Percentiles rank a stretch among this genome's conserved stretches.
phyloP scores from a whole-genome alignment of 441 rosid species.

The Cnidoscolus chayamansa region DNA sequence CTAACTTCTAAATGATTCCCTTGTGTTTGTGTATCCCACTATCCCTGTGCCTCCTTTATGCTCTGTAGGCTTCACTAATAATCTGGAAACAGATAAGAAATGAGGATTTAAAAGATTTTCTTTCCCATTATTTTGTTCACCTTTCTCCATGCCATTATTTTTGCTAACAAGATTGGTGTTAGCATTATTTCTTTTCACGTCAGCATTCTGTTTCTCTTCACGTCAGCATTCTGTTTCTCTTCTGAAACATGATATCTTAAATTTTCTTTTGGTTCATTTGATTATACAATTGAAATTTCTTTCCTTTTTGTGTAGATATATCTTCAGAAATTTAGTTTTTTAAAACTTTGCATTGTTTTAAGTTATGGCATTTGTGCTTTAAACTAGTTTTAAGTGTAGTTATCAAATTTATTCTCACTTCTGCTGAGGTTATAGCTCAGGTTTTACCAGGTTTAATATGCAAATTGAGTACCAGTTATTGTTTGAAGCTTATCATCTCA shows the following conservation, averaged over 20 bases:
- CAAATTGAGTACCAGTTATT: neutral
- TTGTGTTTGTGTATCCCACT: neutral
- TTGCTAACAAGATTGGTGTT: neutral
- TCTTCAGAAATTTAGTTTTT: neutral
- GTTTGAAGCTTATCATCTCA: constrained; percentile 3
- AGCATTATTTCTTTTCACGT: too few species aligned
- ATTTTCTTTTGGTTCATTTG: neutral
- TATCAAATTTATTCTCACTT: neutral
- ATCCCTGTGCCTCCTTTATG: neutral
- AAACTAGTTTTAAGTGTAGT: neutral
- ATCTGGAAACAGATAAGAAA: too few species aligned
- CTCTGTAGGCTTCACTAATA: neutral
- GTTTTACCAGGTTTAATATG: neutral
- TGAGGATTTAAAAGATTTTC: neutral
- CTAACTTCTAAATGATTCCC: neutral
- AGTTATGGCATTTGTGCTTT: neutral
- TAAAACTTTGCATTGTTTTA: neutral
- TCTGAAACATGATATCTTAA: neutral
- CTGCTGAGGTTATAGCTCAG: neutral
- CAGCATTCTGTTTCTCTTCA: neutral
- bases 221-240: neutral
- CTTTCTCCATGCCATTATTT: neutral
- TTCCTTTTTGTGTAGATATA: neutral
- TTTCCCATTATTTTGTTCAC: neutral
- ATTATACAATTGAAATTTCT: neutral